Conservation (phyloP, 225 moss, liverwort and hornwort genomes). For the Asterella californica region DNA sequence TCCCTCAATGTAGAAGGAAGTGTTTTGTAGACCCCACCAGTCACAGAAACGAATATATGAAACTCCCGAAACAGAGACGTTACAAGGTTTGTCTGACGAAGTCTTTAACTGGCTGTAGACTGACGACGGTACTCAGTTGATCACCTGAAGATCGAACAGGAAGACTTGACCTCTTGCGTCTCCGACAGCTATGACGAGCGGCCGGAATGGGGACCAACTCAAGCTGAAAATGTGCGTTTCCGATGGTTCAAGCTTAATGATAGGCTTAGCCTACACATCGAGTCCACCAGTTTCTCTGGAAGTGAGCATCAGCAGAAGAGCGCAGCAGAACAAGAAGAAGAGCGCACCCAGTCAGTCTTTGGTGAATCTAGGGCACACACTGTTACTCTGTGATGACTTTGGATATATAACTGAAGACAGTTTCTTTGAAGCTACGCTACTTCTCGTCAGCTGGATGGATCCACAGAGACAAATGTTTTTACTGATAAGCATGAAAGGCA, state of each 20-base stretch:
- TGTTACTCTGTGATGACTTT: neutral
- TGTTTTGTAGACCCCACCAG: too few relatives aligned
- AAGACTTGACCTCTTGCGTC: slow-evolving; percentile 23
- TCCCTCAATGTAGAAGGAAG: too few relatives aligned
- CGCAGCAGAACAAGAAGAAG: neutral
- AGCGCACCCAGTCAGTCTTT: neutral
- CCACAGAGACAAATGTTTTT: too few relatives aligned
- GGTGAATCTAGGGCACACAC: neutral
- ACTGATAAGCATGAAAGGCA: neutral
- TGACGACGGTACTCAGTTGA: neutral
- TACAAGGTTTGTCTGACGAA: too few relatives aligned
- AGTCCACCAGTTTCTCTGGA: neutral
- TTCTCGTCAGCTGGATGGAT: neutral
- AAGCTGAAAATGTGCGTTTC: slow-evolving; percentile 19
- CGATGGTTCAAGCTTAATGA: slow-evolving; percentile 32
- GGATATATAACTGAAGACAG: neutral
- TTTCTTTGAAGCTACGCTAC: neutral
- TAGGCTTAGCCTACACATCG: slow-evolving; percentile 25
- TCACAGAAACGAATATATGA: too few relatives aligned
- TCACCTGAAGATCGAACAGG: slow-evolving; percentile 33
- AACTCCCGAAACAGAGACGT: too few relatives aligned
- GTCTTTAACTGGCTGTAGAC: too few relatives aligned
- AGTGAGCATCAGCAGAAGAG: too few relatives aligned
- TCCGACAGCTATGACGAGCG: slow-evolving; percentile 30
- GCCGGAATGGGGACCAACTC: slow-evolving; percentile 34